A percentile compares a stretch with the other conserved stretches of the same genome.
Evolutionary conservation across 352 stramenopile genomes (phyloP).

Genomic region (Globisporangium emineosum): DNA sequence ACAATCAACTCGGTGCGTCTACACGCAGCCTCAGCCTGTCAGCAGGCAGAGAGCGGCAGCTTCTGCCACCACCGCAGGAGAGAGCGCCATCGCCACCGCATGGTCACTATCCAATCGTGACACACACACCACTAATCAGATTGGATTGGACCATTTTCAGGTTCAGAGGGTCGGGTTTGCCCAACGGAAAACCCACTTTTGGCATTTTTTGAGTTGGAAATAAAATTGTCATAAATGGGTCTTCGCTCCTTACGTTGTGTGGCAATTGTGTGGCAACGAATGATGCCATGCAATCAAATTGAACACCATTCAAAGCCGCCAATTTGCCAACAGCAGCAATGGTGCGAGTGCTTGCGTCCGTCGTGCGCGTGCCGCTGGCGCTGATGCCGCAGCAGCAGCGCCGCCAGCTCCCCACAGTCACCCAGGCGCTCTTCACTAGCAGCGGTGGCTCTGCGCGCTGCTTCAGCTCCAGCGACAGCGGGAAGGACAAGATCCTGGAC

Average conservation of each 20-base stretch:
- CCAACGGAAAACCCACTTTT: too few relatives aligned
- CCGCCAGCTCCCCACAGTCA: not conserved
- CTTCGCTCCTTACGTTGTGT: not conserved
- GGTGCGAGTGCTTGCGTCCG: constrained; percentile 5
- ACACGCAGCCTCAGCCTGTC: not conserved
- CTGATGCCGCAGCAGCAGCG: constrained; percentile 6
- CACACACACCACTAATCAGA: not conserved
- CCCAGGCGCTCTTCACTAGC: not conserved
- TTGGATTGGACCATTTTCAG: not conserved
- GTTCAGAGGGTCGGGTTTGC: too few relatives aligned
- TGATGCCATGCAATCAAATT: not conserved
- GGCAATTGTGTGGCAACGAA: not conserved
- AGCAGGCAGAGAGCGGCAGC: not conserved
- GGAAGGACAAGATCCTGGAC: constrained; percentile 23
- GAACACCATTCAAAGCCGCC: not conserved
- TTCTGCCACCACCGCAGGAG: not conserved
- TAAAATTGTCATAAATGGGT: too few relatives aligned
- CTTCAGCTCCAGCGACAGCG: constrained; percentile 20
- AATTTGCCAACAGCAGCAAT: constrained; percentile 1
- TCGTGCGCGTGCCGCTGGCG: constrained; percentile 1
- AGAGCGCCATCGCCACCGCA: not conserved
- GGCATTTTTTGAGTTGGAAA: too few relatives aligned
- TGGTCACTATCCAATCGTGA: not conserved
- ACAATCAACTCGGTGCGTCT: not conserved
- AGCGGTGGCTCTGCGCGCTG: not conserved